A percentile compares a stretch with the other conserved stretches of the same genome.
Evolutionary conservation across 345 rosid species (phyloP).

Genomic region (Brassica juncea): DNA sequence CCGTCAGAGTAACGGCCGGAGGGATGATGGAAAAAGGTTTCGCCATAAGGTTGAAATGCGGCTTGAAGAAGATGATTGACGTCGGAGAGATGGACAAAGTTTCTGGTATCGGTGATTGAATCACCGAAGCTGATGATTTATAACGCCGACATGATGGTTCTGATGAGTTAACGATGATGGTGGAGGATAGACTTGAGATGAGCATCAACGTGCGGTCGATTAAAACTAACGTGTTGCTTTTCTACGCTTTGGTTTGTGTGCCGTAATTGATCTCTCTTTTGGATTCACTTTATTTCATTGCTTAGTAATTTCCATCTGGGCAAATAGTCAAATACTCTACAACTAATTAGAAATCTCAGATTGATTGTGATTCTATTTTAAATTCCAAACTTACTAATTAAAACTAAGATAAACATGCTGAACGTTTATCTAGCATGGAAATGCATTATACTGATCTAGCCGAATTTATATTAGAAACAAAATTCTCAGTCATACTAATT

Average conservation of each 20-base stretch:
- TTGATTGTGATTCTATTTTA: not conserved
- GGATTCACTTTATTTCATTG: not conserved
- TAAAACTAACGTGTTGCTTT: not conserved
- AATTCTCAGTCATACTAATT: not conserved
- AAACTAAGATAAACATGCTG: not conserved
- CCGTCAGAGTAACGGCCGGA: constrained; percentile 55
- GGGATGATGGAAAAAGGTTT: constrained; percentile 49
- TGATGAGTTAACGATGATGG: not conserved
- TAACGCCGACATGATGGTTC: not conserved
- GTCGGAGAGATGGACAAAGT: constrained; percentile 22
- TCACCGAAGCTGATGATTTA: constrained; percentile 60
- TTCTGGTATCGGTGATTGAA: constrained; percentile 59
- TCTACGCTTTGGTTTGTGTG: not conserved
- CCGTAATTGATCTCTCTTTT: not conserved
- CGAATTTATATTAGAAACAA: not conserved
- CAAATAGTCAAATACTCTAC: not conserved
- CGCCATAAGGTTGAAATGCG: constrained; percentile 49
- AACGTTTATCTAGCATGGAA: not conserved
- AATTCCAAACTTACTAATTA: not conserved
- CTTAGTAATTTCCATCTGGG: not conserved
- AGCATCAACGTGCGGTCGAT: not conserved
- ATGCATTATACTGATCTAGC: not conserved
- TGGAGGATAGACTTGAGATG: constrained; percentile 11
- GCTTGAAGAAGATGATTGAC: constrained; percentile 19
- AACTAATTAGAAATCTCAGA: not conserved